These are phyloP conservation scores for Penicillium expansum DNA, from an alignment of 2,329 filamentous ascomycete species.

Conservation along the genomic window DNA sequence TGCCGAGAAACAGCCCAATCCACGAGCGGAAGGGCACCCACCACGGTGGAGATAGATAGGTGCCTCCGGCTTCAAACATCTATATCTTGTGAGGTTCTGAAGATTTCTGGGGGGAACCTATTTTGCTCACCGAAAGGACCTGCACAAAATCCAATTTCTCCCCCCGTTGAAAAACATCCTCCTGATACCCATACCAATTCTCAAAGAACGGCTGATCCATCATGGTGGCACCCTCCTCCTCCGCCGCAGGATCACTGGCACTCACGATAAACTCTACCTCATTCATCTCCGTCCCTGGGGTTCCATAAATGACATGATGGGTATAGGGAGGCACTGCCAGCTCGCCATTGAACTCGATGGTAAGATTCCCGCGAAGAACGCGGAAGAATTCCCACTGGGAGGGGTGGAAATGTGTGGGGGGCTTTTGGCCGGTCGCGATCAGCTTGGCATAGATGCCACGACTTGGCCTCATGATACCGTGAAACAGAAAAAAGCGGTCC, in stretches of 20 bases:
- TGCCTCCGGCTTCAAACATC: slow-evolving; percentile 1
- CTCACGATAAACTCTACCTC: neutral
- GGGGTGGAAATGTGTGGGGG: neutral
- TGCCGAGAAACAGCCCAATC: neutral
- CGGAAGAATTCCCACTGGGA: neutral
- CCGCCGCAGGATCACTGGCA: neutral
- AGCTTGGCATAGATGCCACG: neutral
- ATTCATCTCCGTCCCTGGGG: neutral
- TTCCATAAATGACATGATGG: neutral
- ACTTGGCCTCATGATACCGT: neutral
- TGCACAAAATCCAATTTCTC: neutral
- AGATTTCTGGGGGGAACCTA: neutral
- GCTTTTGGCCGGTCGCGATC: neutral
- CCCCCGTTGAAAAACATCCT: neutral
- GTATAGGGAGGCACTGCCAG: neutral
- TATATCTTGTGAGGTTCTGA: neutral
- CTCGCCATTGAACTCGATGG: neutral
- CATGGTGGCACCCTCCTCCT: neutral
- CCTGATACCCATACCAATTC: neutral
- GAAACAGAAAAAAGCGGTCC: neutral
- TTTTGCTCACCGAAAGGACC: neutral
- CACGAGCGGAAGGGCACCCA: slow-evolving; percentile 2
- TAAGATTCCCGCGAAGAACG: neutral
- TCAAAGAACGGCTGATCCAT: neutral
- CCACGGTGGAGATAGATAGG: neutral